Evolutionary conservation across 768 basidiomycete genomes (phyloP), one percentile per base, ranked within the genome.

Genomic region (Amanita inopinata): DNA sequence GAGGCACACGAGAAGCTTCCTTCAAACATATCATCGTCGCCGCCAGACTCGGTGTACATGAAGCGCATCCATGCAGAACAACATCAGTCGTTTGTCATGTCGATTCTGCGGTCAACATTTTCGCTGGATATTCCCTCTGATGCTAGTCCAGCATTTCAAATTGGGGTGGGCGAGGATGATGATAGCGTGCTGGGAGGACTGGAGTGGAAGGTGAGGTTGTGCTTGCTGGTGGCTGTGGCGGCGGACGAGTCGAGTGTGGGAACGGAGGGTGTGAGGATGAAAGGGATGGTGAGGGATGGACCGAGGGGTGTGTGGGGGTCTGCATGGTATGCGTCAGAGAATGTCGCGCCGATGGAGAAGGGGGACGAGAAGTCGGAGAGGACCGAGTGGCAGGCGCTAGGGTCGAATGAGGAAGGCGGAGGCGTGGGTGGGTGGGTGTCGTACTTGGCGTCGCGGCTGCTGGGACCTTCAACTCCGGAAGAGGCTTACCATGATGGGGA

Each of bases 71-170:
- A 96, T 53, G 86, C 90, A 0, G 91, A 96, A 56, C 80, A 88
- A 38, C 82, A 87, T 52, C 76, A 85, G 1, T 78, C 82, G 8
- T 81, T 90, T 54, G 75, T 83, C 4, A 60, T 76, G 2, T 75
- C 83, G 33, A 80, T 80, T 0, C 66, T 80, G 0, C 80, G 92
- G 19, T 80, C 87, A 22, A 80, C 84, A 0, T 97, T 98, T 62
- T 67, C 83, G 10, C 74, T 99, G 2, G 91, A 93, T 55, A 93
- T 99, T 45, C 94, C 93, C 0, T 78, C 83, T 1, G 94, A 96
- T 45, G 89, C 83, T 0, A 84, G 87, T 39, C 91, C 94, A 0
- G 83, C 81, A 0, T 97, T 97, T 61, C 70, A 78, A 40, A 66
- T 92, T 1, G 64, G 69, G 38, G 67, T 83, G 4, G 73, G 74